These are phyloP conservation scores for Exobasidium cylindrosporum DNA, from an alignment of 1,284 basidiomycete genomes.

Conservation along the genomic window DNA sequence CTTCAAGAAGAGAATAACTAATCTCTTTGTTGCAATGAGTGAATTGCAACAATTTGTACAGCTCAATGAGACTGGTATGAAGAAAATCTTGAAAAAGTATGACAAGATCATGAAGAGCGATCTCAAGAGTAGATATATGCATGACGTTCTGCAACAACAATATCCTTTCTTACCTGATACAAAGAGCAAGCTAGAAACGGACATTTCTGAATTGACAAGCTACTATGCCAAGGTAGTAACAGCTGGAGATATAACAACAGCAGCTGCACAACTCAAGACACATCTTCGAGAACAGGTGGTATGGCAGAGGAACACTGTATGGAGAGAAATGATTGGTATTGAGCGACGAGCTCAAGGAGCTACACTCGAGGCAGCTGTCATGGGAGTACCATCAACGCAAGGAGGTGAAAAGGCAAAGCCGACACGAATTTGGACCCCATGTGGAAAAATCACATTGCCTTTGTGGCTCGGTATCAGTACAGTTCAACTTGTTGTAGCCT, in stretches of 20 bases:
- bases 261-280: conserved; percentile 76
- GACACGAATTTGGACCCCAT: conserved; percentile 34
- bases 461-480: conserved; percentile 46
- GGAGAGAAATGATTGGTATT: conserved; percentile 94
- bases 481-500: conserved; percentile 45
- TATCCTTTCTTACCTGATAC: conserved; percentile 62
- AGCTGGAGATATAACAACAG: conserved; percentile 68
- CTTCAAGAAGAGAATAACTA: conserved; percentile 86
- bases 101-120: conserved; percentile 88
- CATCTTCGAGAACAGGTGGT: conserved; percentile 85
- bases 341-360: conserved; percentile 62
- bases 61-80: conserved; percentile 87
- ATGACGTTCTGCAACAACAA: conserved; percentile 67
- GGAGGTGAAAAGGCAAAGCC: conserved; percentile 36
- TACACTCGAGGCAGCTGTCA: conserved; percentile 45
- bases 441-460: conserved; percentile 33
- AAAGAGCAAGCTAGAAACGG: conserved; percentile 62
- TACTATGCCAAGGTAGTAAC: conserved; percentile 86
- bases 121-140: conserved; percentile 80
- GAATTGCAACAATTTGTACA: conserved; percentile 88
- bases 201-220: conserved; percentile 66
- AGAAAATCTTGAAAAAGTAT: conserved; percentile 98
- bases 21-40: conserved; percentile 72
- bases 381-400: conserved; percentile 24
- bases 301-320: conserved; percentile 91